Evolutionary conservation across 768 basidiomycete genomes (phyloP).

Genomic region (Boletus rubropictus): DNA sequence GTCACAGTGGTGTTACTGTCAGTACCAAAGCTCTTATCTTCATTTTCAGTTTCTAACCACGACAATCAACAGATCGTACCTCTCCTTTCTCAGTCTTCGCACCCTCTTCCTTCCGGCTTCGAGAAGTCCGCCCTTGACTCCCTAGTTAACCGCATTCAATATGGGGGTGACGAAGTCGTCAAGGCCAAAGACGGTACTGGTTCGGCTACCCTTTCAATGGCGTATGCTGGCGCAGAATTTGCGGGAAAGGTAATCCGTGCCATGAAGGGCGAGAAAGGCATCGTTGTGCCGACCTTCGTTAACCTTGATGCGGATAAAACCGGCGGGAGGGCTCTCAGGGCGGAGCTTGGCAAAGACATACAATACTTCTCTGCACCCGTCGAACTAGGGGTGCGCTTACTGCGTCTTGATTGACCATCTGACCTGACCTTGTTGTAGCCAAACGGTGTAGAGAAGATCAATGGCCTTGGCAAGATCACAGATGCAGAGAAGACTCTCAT

Average conservation of each 20-base stretch:
- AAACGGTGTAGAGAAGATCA: constrained; percentile 78
- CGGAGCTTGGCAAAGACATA: constrained; percentile 69
- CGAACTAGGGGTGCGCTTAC: constrained; percentile 69
- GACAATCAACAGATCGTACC: constrained; percentile 66
- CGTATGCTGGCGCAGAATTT: constrained; percentile 90
- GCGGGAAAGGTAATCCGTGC: constrained; percentile 78
- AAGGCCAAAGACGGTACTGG: constrained; percentile 92
- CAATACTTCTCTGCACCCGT: constrained; percentile 88
- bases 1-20: constrained; percentile 89
- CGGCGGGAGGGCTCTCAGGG: constrained; percentile 68
- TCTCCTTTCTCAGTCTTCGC: constrained; percentile 84
- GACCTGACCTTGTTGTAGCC: constrained; percentile 38
- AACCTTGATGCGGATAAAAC: constrained; percentile 64
- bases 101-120: constrained; percentile 60
- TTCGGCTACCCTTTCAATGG: constrained; percentile 96
- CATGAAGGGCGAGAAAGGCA: constrained; percentile 80
- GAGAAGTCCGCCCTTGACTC: constrained; percentile 45
- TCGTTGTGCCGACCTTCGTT: constrained; percentile 81
- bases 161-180: constrained; percentile 96
- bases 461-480: constrained; percentile 70
- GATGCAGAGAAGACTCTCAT: constrained; percentile 72
- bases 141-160: constrained; percentile 84
- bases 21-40: constrained; percentile 16
- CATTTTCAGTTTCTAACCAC: constrained; percentile 6
- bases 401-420: background rate